Conservation (phyloP, 1,284 basidiomycete genomes). For the Tilletiaria anomala region DNA sequence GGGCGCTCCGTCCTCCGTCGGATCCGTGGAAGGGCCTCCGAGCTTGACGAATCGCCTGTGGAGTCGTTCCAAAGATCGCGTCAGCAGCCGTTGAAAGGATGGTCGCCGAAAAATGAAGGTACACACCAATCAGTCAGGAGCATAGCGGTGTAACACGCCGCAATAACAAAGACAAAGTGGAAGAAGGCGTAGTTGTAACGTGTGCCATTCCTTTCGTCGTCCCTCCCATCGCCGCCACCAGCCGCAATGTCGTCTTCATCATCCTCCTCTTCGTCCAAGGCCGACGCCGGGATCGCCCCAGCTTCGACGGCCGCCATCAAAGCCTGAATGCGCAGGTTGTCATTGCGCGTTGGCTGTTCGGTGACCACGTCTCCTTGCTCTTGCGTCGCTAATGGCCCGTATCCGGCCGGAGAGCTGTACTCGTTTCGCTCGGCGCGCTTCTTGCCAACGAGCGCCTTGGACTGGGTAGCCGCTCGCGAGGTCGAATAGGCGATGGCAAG, state of each 20-base stretch:
- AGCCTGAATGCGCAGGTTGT: slow-evolving; percentile 84
- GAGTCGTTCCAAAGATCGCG: slow-evolving; percentile 24
- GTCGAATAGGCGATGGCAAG: slow-evolving; percentile 96
- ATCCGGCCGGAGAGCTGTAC: slow-evolving; percentile 13
- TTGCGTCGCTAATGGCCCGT: slow-evolving; percentile 25
- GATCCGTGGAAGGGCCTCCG: slow-evolving; percentile 15
- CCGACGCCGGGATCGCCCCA: slow-evolving; percentile 83
- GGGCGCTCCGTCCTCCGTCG: slow-evolving; percentile 47
- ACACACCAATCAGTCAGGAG: slow-evolving; percentile 99
- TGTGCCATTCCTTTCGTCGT: slow-evolving; percentile 92
- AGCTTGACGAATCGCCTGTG: slow-evolving; percentile 24
- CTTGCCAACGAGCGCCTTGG: slow-evolving; percentile 69
- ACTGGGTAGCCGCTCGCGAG: slow-evolving; percentile 85
- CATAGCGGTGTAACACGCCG: slow-evolving; percentile 94
- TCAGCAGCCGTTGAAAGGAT: slow-evolving; percentile 21
- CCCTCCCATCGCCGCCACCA: slow-evolving; percentile 54
- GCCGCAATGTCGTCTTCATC: slow-evolving; percentile 46
- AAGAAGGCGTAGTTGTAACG: slow-evolving; percentile 98
- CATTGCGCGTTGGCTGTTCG: slow-evolving; percentile 69
- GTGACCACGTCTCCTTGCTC: slow-evolving; percentile 50
- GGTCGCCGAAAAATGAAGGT: no score
- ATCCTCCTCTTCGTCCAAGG: slow-evolving; percentile 58
- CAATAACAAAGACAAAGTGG: slow-evolving; percentile 92
- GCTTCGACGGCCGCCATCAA: slow-evolving; percentile 88
- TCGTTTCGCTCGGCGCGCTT: slow-evolving; percentile 45